Conservation (phyloP, 2,329 filamentous ascomycete genomes). For the Capronia americana region DNA sequence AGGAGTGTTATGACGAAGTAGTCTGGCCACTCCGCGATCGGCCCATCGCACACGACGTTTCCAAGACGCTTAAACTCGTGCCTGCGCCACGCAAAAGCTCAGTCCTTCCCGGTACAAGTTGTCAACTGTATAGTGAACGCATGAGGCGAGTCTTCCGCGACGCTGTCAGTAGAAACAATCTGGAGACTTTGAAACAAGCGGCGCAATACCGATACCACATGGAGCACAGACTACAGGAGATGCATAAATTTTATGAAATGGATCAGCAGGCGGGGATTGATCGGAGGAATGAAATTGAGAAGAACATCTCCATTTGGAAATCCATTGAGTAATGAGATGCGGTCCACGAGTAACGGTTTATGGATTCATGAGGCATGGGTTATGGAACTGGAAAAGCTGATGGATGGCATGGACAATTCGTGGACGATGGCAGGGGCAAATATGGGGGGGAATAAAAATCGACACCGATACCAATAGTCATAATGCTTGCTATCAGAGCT, state of each 20-base stretch:
- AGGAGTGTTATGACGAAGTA: constrained; percentile 82
- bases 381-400: constrained; percentile 2
- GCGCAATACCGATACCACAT: constrained; percentile 64
- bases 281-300: constrained; percentile 54
- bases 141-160: constrained; percentile 77
- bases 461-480: not conserved
- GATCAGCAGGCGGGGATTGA: constrained; percentile 67
- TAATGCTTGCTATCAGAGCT: not conserved
- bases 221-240: constrained; percentile 65
- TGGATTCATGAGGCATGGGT: constrained; percentile 5
- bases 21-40: constrained; percentile 70
- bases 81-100: constrained; percentile 54
- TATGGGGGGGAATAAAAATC: not conserved
- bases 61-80: constrained; percentile 64
- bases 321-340: constrained; percentile 27
- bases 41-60: constrained; percentile 70
- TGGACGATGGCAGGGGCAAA: not conserved
- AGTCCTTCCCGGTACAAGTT: constrained; percentile 54
- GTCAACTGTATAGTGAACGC: constrained; percentile 79
- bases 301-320: constrained; percentile 60
- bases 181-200: constrained; percentile 67
- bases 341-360: constrained; percentile 12
- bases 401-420: not conserved
- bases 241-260: constrained; percentile 60
- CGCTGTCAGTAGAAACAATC: constrained; percentile 71